These are phyloP conservation scores for Huntiella bhutanensis DNA, from an alignment of 2,329 filamentous ascomycete genomes.

Conservation along the genomic window DNA sequence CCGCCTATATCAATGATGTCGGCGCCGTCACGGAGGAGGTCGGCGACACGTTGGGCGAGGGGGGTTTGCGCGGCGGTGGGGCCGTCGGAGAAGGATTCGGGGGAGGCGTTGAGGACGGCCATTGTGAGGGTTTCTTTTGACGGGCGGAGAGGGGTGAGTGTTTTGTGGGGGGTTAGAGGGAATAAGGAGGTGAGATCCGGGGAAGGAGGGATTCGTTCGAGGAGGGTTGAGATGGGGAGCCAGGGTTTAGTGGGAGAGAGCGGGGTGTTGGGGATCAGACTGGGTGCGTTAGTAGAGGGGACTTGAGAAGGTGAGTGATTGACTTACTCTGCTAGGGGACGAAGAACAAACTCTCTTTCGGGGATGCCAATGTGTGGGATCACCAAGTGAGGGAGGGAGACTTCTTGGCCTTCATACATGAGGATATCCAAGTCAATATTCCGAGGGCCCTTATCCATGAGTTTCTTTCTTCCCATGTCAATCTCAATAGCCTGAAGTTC, in stretches of 20 bases:
- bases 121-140: slow-evolving; percentile 50
- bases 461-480: slow-evolving; percentile 57
- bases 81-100: slow-evolving; percentile 93
- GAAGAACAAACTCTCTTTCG: slow-evolving; percentile 84
- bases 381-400: slow-evolving; percentile 54
- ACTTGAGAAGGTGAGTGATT: neutral
- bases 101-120: slow-evolving; percentile 87
- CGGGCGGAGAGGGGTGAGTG: slow-evolving; percentile 25
- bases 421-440: slow-evolving; percentile 92
- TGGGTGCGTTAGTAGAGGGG: slow-evolving; percentile 15
- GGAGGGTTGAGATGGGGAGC: slow-evolving; percentile 41
- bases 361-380: slow-evolving; percentile 72
- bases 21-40: slow-evolving; percentile 49
- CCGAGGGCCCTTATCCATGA: slow-evolving; percentile 81
- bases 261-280: slow-evolving; percentile 35
- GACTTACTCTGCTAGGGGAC: slow-evolving; percentile 60
- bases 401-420: slow-evolving; percentile 49
- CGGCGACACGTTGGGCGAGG: slow-evolving; percentile 29
- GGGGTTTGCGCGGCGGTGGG: slow-evolving; percentile 34
- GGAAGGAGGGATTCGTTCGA: slow-evolving; percentile 36
- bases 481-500: slow-evolving; percentile 70
- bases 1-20: slow-evolving; percentile 84
- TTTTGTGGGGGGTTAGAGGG: slow-evolving; percentile 39
- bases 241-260: slow-evolving; percentile 35
- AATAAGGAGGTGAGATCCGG: slow-evolving; percentile 33